Evolutionary conservation across 2,329 filamentous ascomycete genomes (phyloP), one percentile per base, ranked within the genome.

Genomic region (Nemania diffusa): DNA sequence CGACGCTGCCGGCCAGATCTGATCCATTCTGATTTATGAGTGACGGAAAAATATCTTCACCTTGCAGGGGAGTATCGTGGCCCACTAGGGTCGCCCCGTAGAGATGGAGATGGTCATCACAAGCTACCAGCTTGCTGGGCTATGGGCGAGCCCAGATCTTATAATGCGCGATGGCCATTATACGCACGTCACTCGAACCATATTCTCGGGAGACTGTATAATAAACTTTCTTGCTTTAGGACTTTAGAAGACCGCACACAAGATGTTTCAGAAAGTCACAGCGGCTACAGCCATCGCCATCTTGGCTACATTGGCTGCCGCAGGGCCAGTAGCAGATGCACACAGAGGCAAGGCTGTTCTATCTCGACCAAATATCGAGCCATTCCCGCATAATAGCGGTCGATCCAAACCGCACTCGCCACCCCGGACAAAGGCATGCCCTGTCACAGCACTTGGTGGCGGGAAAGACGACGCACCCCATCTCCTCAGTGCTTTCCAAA

Each of bases 401-500:
- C 72, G 71, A 20, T 17, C 52, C 9, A 58, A n/a, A 50, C 68
- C 57, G 1, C 20, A 48, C 13, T 64, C 69, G 9, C 32, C 62
- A 11, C 51, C 48, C 17, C 61, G 69, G 32, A 69, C 57, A 20
- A 69, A 62, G 55, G 8, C 40, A 3, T 72, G 71, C 57, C 51
- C 65, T n/a, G 69, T 72, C 8, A 46, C 13, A 40, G 61, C 70
- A n/a, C 40, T 53, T 0, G 63, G 59, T 34, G 17, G 51, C 5
- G 65, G 56, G 15, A 44, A 64, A 17, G 74, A 78, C 52, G 75
- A 77, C 44, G 72, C 74, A 32, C 53, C 70, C n/a, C 52, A 82
- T 57, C 85, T 90, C 62, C 74, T 89, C 2, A 73, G 79, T 0
- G 86, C 87, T 1, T 78, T 89, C 65, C 78, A 85, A 34, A 73